Base-by-base conservation (phyloP, 768 basidiomycete genomes). In the Rhizopogon vesiculosus region DNA sequence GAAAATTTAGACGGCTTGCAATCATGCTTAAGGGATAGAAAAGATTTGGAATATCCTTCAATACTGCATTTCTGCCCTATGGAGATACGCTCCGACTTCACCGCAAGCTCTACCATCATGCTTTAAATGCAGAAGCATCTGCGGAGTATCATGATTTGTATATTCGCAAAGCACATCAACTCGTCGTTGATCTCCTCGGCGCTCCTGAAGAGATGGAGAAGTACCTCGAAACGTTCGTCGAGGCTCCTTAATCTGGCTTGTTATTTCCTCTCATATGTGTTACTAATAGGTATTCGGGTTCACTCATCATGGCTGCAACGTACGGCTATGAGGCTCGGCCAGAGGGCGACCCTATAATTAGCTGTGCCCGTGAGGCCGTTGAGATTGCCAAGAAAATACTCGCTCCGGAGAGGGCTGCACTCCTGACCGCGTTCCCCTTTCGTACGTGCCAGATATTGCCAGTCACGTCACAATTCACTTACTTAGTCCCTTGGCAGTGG, bases 261-360 rank as follows among this genome's bases (percentile, higher is more conserved):
- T 3, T 10, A 10, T 33, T 16, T 8, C 9, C 19, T 15, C 40
- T 46, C 7, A 48, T 46, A 7, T 19, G 15, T 3, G 2, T 22
- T 35, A n/a, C n/a, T n/a, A n/a, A n/a, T n/a, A 56, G 59, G 5
- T 51, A 46, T 54, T 46, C 59, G 42, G 42, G 61, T 62, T 56
- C 72, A 62, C 68, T 74, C 46, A 61, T 67, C 39, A 44, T 62
- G 22, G 28, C 42, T 31, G 33, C 22, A 42, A 42, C 42, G 35
- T 56, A 45, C 60, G 62, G 48, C 18, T 49, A 56, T 15, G 49
- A 39, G 19, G 22, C 19, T 5, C 46, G 4, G 7, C 46, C 46
- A 29, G 35, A 48, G 40, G n/a, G 45, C 6, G 57, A 56, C 28
- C 55, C 44, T 25, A 16, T 59, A 12, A 42, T 59, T 7, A 9